Percentiles rank a stretch among this genome's conserved stretches.
Evolutionary conservation across 805 yeast genomes (phyloP).

Genomic region (Nakazawaea ernobii): DNA sequence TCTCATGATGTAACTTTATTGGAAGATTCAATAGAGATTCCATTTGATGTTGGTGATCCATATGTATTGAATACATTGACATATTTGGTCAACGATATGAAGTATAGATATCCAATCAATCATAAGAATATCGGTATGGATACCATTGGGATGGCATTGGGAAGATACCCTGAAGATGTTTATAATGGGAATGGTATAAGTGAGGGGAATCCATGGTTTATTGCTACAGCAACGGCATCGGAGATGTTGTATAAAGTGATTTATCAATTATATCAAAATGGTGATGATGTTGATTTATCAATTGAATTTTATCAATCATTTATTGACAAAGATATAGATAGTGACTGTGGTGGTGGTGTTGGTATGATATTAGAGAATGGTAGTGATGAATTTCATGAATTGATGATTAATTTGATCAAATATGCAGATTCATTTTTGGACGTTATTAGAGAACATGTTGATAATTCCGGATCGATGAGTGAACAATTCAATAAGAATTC

Average conservation of each 20-base stretch:
- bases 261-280: slow-evolving; percentile 31
- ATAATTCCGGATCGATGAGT: slow-evolving; percentile 66
- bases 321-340: too few relatives aligned
- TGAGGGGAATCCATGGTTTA: slow-evolving; percentile 94
- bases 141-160: slow-evolving; percentile 60
- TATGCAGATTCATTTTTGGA: slow-evolving; percentile 66
- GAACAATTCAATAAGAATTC: slow-evolving; percentile 81
- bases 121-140: slow-evolving; percentile 34
- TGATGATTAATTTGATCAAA: slow-evolving; percentile 40
- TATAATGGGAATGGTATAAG: slow-evolving; percentile 70
- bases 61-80: slow-evolving; percentile 58
- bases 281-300: slow-evolving; percentile 26
- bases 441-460: slow-evolving; percentile 54
- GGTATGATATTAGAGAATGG: too few relatives aligned
- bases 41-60: slow-evolving; percentile 57
- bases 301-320: slow-evolving; percentile 14
- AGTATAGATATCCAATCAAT: slow-evolving; percentile 72
- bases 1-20: slow-evolving; percentile 33
- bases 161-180: slow-evolving; percentile 89
- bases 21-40: slow-evolving; percentile 37
- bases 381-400: slow-evolving; percentile 37
- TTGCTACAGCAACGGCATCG: slow-evolving; percentile 66
- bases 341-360: too few relatives aligned
- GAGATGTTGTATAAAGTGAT: slow-evolving; percentile 56
- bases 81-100: slow-evolving; percentile 63